Evolutionary conservation across 805 yeast genomes (phyloP).

Genomic region (Yamadazyma endophytica): DNA sequence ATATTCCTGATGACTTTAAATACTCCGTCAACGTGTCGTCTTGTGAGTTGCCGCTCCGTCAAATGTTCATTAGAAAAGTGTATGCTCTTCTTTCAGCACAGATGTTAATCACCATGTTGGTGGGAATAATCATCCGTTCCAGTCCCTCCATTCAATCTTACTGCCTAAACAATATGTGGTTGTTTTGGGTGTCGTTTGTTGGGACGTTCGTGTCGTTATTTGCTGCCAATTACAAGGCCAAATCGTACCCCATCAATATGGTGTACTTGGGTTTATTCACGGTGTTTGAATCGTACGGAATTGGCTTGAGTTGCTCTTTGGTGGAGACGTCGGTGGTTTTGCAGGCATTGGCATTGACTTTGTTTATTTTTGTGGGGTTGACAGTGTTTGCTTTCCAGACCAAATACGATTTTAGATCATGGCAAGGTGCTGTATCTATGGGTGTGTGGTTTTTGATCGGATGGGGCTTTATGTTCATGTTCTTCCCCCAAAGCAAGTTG

Average conservation of each 20-base stretch:
- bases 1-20: constrained; percentile 74
- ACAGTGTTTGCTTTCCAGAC: constrained; percentile 75
- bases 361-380: constrained; percentile 69
- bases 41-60: constrained; percentile 72
- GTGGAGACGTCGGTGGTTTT: constrained; percentile 62
- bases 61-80: constrained; percentile 73
- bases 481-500: constrained; percentile 57
- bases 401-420: constrained; percentile 66
- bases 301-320: constrained; percentile 63
- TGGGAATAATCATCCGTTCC: constrained; percentile 48
- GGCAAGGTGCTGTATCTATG: constrained; percentile 54
- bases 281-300: constrained; percentile 63
- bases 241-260: constrained; percentile 66
- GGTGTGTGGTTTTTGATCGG: constrained; percentile 68
- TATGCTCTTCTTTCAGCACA: constrained; percentile 68
- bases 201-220: constrained; percentile 64
- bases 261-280: constrained; percentile 64
- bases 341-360: constrained; percentile 68
- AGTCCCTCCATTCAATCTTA: constrained; percentile 46
- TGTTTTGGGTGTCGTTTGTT: constrained; percentile 50
- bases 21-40: constrained; percentile 73
- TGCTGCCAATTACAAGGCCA: constrained; percentile 59
- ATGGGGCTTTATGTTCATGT: constrained; percentile 64
- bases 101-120: constrained; percentile 54
- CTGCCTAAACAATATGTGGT: constrained; percentile 56